Evolutionary conservation across 2,329 filamentous ascomycete genomes (phyloP).

Genomic region (Exophiala bonariae): DNA sequence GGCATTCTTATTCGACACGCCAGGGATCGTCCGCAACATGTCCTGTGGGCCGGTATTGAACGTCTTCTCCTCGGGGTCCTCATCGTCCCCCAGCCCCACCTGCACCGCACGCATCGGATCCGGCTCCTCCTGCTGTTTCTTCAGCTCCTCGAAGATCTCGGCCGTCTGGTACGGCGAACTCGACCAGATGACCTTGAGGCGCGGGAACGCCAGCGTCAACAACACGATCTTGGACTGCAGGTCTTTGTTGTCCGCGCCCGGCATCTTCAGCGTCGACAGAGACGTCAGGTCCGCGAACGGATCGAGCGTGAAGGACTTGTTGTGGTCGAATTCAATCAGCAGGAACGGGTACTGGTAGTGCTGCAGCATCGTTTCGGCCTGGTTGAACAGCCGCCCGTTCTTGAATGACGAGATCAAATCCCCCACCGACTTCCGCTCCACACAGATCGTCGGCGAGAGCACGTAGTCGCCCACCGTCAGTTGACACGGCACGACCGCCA

Average conservation of each 20-base stretch:
- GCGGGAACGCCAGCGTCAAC: constrained; percentile 87
- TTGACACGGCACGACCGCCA: constrained; percentile 90
- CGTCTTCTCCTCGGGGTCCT: constrained; percentile 62
- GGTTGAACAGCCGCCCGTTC: constrained; percentile 86
- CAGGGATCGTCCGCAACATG: constrained; percentile 82
- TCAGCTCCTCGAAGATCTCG: constrained; percentile 92
- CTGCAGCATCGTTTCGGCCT: constrained; percentile 90
- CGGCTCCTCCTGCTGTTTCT: constrained; percentile 84
- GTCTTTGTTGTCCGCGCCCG: constrained; percentile 65
- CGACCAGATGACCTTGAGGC: constrained; percentile 89
- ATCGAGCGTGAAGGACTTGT: constrained; percentile 94
- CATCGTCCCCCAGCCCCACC: constrained; percentile 65
- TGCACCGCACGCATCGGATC: constrained; percentile 85
- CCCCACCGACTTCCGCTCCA: constrained; percentile 90
- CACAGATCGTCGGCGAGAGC: constrained; percentile 83
- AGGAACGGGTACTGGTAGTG: constrained; percentile 89
- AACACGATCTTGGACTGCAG: constrained; percentile 90
- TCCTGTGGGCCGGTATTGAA: constrained; percentile 88
- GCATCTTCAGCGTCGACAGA: constrained; percentile 63
- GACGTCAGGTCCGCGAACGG: constrained; percentile 63
- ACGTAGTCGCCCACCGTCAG: constrained; percentile 96
- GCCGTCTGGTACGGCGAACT: constrained; percentile 92
- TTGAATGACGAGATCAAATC: constrained; percentile 91
- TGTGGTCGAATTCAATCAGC: constrained; percentile 95
- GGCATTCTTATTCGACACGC: constrained; percentile 77